A percentile compares a stretch with the other conserved stretches of the same genome.
phyloP scores from a whole-genome alignment of 345 rosid species.

The Clarkia xantiana region DNA sequence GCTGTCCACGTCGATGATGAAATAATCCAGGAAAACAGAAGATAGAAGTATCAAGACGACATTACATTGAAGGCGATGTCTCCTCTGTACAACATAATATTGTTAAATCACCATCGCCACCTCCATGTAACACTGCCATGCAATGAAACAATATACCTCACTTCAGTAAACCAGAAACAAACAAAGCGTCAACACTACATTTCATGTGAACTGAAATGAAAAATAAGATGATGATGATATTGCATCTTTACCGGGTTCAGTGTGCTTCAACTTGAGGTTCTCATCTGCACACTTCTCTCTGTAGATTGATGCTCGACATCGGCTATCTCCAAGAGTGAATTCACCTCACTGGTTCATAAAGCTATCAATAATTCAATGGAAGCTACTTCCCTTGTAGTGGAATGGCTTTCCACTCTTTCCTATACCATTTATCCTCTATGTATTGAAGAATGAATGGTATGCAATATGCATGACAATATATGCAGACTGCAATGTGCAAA shows the following conservation, averaged over 20 bases:
- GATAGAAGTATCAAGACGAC: no score
- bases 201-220: no score
- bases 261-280: conserved; percentile 89
- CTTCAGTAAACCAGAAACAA: no score
- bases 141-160: no score
- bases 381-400: conserved; percentile 61
- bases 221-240: not conserved
- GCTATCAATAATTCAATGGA: conserved; percentile 87
- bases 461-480: not conserved
- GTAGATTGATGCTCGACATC: conserved; percentile 90
- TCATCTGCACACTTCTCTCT: conserved; percentile 95
- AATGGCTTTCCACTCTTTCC: conserved; percentile 93
- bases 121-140: no score
- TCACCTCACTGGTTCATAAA: conserved; percentile 96
- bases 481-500: no score
- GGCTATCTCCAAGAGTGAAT: conserved; percentile 84
- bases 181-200: no score
- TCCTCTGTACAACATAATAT: no score
- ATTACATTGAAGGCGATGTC: no score
- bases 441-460: not conserved
- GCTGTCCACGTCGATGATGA: no score
- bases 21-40: no score
- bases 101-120: no score
- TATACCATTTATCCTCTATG: conserved; percentile 60
- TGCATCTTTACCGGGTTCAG: conserved; percentile 54